Evolutionary conservation across 352 stramenopile species (phyloP).

Genomic region (Blastocystis sp.): DNA sequence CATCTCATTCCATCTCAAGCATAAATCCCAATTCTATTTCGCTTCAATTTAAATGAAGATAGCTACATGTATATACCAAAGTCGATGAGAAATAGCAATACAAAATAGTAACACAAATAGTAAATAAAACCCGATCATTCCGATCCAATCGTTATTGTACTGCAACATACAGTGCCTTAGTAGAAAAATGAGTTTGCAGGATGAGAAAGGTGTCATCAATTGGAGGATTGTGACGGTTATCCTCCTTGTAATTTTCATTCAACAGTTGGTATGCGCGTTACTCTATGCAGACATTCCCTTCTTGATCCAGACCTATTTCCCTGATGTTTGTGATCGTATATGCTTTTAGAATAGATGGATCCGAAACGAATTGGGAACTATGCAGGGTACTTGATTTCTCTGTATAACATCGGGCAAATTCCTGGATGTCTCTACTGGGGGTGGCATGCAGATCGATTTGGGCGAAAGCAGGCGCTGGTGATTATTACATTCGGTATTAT

Average conservation of each 20-base stretch:
- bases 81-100: too few relatives aligned
- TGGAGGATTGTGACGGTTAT: constrained; percentile 35
- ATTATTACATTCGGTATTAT: constrained; percentile 8
- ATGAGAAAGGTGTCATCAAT: constrained; percentile 24
- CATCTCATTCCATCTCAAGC: too few relatives aligned
- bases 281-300: constrained; percentile 36
- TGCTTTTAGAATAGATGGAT: neutral
- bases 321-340: neutral
- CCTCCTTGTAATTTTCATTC: constrained; percentile 10
- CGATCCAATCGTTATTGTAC: too few relatives aligned
- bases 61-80: too few relatives aligned
- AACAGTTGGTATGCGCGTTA: constrained; percentile 22
- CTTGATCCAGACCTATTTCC: constrained; percentile 28
- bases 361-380: constrained; percentile 26
- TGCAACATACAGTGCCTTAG: too few relatives aligned
- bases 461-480: constrained; percentile 1
- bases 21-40: too few relatives aligned
- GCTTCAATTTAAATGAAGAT: too few relatives aligned
- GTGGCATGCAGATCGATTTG: constrained; percentile 37
- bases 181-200: neutral
- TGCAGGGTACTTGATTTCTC: constrained; percentile 47
- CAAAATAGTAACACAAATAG: too few relatives aligned
- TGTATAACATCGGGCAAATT: constrained; percentile 50
- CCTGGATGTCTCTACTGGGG: constrained; percentile 46
- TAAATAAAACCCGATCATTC: too few relatives aligned